A percentile compares a stretch with the other conserved stretches of the same genome.
Evolutionary conservation across 148 eudicot species (phyloP).

Genomic region (Cornus florida): DNA sequence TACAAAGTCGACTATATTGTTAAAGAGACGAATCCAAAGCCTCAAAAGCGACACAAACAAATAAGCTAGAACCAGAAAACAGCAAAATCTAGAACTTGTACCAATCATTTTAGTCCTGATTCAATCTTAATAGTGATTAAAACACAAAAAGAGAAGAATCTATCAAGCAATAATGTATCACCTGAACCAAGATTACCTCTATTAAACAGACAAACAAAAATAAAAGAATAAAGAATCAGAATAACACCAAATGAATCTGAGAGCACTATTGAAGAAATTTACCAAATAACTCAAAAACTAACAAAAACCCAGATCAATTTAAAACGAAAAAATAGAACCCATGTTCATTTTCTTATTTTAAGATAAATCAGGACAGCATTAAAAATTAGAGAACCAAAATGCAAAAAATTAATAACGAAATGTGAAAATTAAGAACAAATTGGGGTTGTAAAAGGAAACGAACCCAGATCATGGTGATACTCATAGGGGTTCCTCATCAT

Average conservation of each 20-base stretch:
- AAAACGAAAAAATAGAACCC: neutral
- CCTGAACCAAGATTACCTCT: neutral
- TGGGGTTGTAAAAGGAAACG: slow-evolving; percentile 13
- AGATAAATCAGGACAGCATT: neutral
- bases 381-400: neutral
- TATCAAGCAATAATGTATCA: neutral
- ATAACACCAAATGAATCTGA: neutral
- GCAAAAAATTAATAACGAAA: neutral
- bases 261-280: neutral
- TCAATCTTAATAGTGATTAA: no score
- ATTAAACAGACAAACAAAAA: no score
- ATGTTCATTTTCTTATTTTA: neutral
- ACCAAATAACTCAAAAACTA: neutral
- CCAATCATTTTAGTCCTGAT: no score
- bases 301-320: neutral
- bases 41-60: neutral
- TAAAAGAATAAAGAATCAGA: neutral
- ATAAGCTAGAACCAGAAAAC: no score
- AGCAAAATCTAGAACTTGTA: no score
- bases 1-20: neutral
- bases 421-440: neutral
- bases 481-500: slow-evolving; percentile 97
- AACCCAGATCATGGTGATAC: slow-evolving; percentile 95
- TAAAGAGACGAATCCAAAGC: neutral
- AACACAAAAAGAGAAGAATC: no score